Conservation (phyloP, 2,329 filamentous ascomycete genomes). For the Calonectria pteridis region DNA sequence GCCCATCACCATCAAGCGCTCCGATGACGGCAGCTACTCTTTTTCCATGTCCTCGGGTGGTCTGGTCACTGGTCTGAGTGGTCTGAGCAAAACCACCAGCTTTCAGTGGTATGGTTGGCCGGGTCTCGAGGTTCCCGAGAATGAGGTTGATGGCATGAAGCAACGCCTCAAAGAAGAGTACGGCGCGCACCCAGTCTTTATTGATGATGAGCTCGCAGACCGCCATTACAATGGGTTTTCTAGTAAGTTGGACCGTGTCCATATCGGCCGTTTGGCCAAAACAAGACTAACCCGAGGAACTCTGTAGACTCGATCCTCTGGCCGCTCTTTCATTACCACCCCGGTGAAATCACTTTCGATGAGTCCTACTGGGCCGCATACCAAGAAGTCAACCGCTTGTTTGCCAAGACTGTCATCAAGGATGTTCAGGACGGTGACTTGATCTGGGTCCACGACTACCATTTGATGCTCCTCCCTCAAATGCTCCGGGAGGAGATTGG, state of each 20-base stretch:
- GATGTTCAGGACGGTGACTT: slow-evolving; percentile 94
- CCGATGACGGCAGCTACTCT: slow-evolving; percentile 89
- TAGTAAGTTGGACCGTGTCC: slow-evolving; percentile 68
- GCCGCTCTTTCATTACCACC: slow-evolving; percentile 99
- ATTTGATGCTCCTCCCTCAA: slow-evolving; percentile 94
- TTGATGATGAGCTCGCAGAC: slow-evolving; percentile 93
- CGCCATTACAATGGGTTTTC: slow-evolving; percentile 98
- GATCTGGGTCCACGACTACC: slow-evolving; percentile 99
- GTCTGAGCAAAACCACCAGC: slow-evolving; percentile 89
- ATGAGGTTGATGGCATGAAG: slow-evolving; percentile 80
- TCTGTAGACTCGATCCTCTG: slow-evolving; percentile 90
- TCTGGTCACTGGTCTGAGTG: slow-evolving; percentile 92
- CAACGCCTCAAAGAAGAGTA: slow-evolving; percentile 87
- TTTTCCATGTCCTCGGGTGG: slow-evolving; percentile 98
- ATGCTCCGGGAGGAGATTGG: slow-evolving; percentile 95
- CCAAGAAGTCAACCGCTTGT: slow-evolving; percentile 90
- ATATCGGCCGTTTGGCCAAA: neutral
- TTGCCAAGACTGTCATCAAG: slow-evolving; percentile 87
- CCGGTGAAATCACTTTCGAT: slow-evolving; percentile 97
- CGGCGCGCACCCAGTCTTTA: slow-evolving; percentile 90
- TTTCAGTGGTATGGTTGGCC: slow-evolving; percentile 99
- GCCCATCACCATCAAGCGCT: slow-evolving; percentile 95
- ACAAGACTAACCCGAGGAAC: slow-evolving; percentile 24
- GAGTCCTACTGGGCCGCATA: slow-evolving; percentile 95
- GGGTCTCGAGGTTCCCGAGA: slow-evolving; percentile 89